Evolutionary conservation across 768 basidiomycete species (phyloP).

Genomic region (Lactarius deliciosus): DNA sequence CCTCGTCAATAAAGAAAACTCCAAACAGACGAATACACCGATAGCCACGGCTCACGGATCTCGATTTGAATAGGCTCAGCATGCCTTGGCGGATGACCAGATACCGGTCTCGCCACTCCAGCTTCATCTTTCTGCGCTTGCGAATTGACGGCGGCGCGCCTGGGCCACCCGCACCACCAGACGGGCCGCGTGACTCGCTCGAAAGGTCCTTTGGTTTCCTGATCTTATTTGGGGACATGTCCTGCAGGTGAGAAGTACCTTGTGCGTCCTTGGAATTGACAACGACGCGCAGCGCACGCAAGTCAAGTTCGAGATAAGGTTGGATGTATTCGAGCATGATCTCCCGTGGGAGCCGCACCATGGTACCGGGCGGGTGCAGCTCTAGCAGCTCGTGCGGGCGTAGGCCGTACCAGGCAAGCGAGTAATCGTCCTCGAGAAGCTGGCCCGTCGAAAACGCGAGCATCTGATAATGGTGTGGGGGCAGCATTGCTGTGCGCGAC

Average conservation of each 20-base stretch:
- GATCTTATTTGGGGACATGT: conserved; percentile 5
- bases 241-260: conserved; percentile 4
- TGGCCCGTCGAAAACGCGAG: conserved; percentile 69
- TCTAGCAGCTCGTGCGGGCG: conserved; percentile 68
- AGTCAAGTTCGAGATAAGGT: conserved; percentile 60
- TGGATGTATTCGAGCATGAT: conserved; percentile 46
- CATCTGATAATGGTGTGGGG: conserved; percentile 46
- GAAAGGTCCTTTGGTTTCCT: conserved; percentile 27
- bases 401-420: conserved; percentile 57
- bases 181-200: conserved; percentile 8
- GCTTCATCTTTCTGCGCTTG: conserved; percentile 38
- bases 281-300: conserved; percentile 50
- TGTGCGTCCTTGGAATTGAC: conserved; percentile 33
- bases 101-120: conserved; percentile 67
- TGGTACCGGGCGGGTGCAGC: conserved; percentile 47
- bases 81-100: conserved; percentile 57
- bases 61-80: conserved; percentile 53
- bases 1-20: neutral
- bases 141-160: conserved; percentile 16
- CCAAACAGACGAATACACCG: neutral
- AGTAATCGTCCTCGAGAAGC: conserved; percentile 64
- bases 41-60: conserved; percentile 43
- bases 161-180: neutral
- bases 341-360: conserved; percentile 47
- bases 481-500: neutral